Evolutionary conservation across 2,329 filamentous ascomycete species (phyloP), one percentile per base, ranked within the genome.

Genomic region (Talaromyces piceae): DNA sequence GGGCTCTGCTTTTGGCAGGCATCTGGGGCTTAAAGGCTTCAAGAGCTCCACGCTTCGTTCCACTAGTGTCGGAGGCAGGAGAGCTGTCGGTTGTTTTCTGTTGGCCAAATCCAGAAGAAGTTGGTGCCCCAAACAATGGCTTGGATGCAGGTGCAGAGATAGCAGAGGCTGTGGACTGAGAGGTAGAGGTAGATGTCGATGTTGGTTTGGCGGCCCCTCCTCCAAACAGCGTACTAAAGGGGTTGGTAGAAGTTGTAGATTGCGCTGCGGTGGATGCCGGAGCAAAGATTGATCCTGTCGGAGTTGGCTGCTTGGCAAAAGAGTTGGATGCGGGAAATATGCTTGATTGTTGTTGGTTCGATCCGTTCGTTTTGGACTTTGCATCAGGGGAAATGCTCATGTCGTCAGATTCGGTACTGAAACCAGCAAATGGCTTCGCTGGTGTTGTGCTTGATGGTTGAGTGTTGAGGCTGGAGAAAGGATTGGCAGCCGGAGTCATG

Each of bases 301-400:
- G 9, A 25, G 54, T 22, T 27, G 48, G 53, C 8, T 47, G 31
- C 16, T 45, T 52, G 37, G 22, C 30, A 23, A 25, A 44, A 16
- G 51, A 31, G 30, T 31, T 31, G 41, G 49, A 52, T 26, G 43
- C 28, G 12, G 43, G 37, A 16, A 43, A 27, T 12, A 25, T 23
- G 30, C 41, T 27, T 23, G 51, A 37, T n/a, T 20, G 9, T 41
- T 49, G 51, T 28, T 31, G 46, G 22, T 41, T 49, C 18, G 43
- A 12, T 28, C 41, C 51, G 22, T 41, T 49, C 18, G 43, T 16
- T 37, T 53, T 53, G 13, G 26, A 41, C 31, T 53, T 53, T 33
- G 41, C 51, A 28, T 53, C 51, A 13, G 51, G 51, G 16, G 51
- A 53, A 49, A 47, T 53, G 39, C 46, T 53, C 51, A 53, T 53